Conservation (phyloP, 1,139 yeast species). For the Scheffersomyces quercinus region DNA sequence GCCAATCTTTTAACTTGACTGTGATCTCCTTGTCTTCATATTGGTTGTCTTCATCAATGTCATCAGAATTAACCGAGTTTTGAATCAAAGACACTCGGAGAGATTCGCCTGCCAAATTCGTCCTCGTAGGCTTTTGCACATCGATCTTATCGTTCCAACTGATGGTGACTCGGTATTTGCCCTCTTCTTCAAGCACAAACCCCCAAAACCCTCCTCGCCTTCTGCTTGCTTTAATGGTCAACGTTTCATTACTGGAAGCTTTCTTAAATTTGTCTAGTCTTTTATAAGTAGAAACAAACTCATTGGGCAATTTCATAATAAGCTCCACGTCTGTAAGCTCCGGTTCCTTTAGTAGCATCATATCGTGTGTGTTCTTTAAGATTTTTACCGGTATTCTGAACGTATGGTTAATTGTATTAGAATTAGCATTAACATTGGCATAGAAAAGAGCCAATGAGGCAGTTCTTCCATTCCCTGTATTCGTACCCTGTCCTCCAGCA, state of each 20-base stretch:
- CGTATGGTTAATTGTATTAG: slow-evolving; percentile 52
- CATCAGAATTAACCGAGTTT: slow-evolving; percentile 1
- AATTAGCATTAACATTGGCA: slow-evolving; percentile 30
- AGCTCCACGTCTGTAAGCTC: slow-evolving; percentile 47
- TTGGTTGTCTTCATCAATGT: slow-evolving; percentile 20
- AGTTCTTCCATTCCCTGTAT: slow-evolving; percentile 33
- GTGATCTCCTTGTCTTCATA: slow-evolving; percentile 37
- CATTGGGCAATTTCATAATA: slow-evolving; percentile 50
- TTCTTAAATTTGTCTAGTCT: slow-evolving; percentile 59
- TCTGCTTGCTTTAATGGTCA: slow-evolving; percentile 36
- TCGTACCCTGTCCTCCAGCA: slow-evolving; percentile 26
- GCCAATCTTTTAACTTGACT: slow-evolving; percentile 58
- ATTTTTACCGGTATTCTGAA: slow-evolving; percentile 60
- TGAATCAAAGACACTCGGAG: slow-evolving; percentile 17
- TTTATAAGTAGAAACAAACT: slow-evolving; percentile 48
- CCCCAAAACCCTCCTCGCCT: slow-evolving; percentile 43
- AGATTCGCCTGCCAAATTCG: slow-evolving; percentile 21
- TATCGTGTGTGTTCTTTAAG: slow-evolving; percentile 46
- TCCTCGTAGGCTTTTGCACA: slow-evolving; percentile 28
- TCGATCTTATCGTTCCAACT: slow-evolving; percentile 56
- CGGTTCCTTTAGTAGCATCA: slow-evolving; percentile 46
- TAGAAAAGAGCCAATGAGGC: slow-evolving; percentile 57
- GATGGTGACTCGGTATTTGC: slow-evolving; percentile 50
- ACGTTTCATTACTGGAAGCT: slow-evolving; percentile 25
- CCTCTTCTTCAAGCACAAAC: slow-evolving; percentile 56